Percentiles rank a stretch among this genome's conserved stretches.
Evolutionary conservation across 805 yeast species (phyloP).

Genomic region (Teunomyces kruisii): DNA sequence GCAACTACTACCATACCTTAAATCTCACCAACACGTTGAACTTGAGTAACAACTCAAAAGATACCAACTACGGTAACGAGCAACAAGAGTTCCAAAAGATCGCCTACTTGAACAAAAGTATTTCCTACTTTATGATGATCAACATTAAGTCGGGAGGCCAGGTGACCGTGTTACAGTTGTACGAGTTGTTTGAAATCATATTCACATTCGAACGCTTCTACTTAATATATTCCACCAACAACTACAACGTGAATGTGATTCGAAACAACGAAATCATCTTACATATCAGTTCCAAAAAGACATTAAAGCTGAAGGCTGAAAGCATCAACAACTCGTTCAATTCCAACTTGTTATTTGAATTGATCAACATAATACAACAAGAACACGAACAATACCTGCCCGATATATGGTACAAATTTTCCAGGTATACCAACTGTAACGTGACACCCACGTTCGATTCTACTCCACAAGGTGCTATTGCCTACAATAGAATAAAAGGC

Average conservation of each 20-base stretch:
- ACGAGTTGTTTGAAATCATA: slow-evolving; percentile 32
- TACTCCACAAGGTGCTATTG: not conserved
- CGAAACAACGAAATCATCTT: slow-evolving; percentile 14
- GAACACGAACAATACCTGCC: slow-evolving; percentile 4
- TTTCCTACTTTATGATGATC: slow-evolving; percentile 32
- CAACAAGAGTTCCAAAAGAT: slow-evolving; percentile 32
- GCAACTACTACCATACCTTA: slow-evolving; percentile 29
- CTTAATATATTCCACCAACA: slow-evolving; percentile 14
- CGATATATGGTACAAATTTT: slow-evolving; percentile 4
- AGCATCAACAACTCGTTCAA: slow-evolving; percentile 10
- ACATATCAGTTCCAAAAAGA: slow-evolving; percentile 9
- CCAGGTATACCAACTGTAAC: slow-evolving; percentile 12
- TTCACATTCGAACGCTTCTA: slow-evolving; percentile 27
- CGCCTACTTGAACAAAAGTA: slow-evolving; percentile 25
- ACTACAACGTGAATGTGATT: slow-evolving; percentile 11
- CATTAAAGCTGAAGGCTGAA: slow-evolving; percentile 5
- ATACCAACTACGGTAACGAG: slow-evolving; percentile 18
- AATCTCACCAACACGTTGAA: slow-evolving; percentile 26
- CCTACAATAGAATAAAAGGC: slow-evolving; percentile 7
- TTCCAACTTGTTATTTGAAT: slow-evolving; percentile 10
- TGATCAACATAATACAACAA: slow-evolving; percentile 8
- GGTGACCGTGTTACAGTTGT: slow-evolving; percentile 19
- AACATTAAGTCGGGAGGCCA: slow-evolving; percentile 23
- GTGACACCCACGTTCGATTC: slow-evolving; percentile 1
- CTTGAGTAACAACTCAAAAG: slow-evolving; percentile 7